phyloP scores from a whole-genome alignment of 2,329 filamentous ascomycete species.

The Botrytis medusae region DNA sequence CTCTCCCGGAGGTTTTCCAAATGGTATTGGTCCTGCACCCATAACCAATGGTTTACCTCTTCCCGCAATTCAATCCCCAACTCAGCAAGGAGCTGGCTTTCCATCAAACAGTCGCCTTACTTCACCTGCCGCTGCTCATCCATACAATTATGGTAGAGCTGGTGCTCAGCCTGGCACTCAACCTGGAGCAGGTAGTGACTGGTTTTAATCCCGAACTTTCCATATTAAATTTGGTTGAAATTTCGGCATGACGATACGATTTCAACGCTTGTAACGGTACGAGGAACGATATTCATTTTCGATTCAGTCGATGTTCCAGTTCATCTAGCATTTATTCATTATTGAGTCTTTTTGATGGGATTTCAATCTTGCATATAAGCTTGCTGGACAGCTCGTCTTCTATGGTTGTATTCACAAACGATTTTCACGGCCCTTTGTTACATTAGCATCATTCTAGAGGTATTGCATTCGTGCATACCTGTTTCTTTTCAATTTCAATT shows the following conservation, averaged over 20 bases:
- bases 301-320: slow-evolving; percentile 31
- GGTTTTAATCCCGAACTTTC: slow-evolving; percentile 33
- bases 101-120: slow-evolving; percentile 33
- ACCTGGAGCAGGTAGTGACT: slow-evolving; percentile 36
- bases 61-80: slow-evolving; percentile 26
- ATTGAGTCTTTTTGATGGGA: slow-evolving; percentile 14
- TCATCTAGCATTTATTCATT: slow-evolving; percentile 25
- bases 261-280: slow-evolving; percentile 43
- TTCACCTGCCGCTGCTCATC: slow-evolving; percentile 29
- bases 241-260: slow-evolving; percentile 40
- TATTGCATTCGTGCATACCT: slow-evolving; percentile 28
- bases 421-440: slow-evolving; percentile 41
- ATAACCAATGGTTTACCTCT: slow-evolving; percentile 29
- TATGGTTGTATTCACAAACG: slow-evolving; percentile 39
- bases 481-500: slow-evolving; percentile 34
- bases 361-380: slow-evolving; percentile 9
- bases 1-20: slow-evolving; percentile 33
- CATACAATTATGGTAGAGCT: slow-evolving; percentile 36
- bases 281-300: slow-evolving; percentile 38
- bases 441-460: slow-evolving; percentile 37
- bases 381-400: slow-evolving; percentile 25
- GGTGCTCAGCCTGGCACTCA: slow-evolving; percentile 34
- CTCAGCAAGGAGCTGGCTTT: slow-evolving; percentile 29
- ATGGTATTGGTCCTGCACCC: slow-evolving; percentile 32
- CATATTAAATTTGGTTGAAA: slow-evolving; percentile 18